Evolutionary conservation across 2,329 filamentous ascomycete species (phyloP), one percentile per base, ranked within the genome.

Genomic region (Colletotrichum cereale): DNA sequence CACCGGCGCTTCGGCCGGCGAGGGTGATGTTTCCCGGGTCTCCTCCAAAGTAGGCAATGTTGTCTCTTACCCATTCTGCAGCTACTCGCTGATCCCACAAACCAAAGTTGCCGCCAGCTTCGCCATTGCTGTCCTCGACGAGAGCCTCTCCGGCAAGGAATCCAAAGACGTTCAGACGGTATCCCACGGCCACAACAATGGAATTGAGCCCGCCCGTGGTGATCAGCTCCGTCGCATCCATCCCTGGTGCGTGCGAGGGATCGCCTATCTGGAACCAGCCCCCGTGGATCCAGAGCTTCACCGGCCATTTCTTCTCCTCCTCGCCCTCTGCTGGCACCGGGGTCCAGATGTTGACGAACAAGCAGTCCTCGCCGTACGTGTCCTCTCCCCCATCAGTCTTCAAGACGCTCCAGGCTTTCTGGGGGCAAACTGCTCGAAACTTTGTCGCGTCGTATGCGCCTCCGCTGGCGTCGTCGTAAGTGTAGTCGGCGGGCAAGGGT

Each of bases 1-100:
- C 82, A 4, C 84, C 84, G 2, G 84, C 84, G 64, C 82, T 84
- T 5, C 82, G 78, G 5, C 86, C 85, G 34, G 80, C 80, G n/a
- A 86, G 77, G 1, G 80, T 79, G 66, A 86, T 84, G 11, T 77
- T 77, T 11, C 71, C 55, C 3, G 80, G 75, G 66, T 85, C 82
- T 40, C 86, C 86, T 55, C 85, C 84, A 73, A 88, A 88, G 2
- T 73, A 75, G 12, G 75, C 77, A 55, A 86, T 83, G 73, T 88
- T 87, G 44, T 83, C 78, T 6, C 79, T 80, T 0, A 86, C 74
- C 86, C 86, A 88, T 75, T 87, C 84, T 0, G 88, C 78, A 0
- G 85, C 86, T 1, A 79, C 73, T 1, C 86, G 83, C 74, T 89
- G 87, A 75, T 89, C 86, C 5, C 82, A 80, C 1, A 88, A 75